Evolutionary conservation across 2,329 filamentous ascomycete species (phyloP).

Genomic region (Colletotrichum lini): DNA sequence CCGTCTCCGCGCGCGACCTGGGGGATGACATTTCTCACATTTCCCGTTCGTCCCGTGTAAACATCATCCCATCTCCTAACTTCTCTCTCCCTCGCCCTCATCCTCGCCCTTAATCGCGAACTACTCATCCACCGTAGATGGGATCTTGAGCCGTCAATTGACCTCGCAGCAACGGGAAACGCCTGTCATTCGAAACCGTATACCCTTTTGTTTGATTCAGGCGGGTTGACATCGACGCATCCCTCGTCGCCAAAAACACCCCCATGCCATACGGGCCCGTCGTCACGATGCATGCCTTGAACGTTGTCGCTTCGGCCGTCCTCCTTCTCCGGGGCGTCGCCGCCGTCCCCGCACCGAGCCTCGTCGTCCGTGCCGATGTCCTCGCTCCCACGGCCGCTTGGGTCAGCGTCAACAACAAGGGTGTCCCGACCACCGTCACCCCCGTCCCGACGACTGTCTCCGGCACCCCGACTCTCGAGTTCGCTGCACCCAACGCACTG

Average conservation of each 20-base stretch:
- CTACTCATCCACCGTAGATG: constrained; percentile 3
- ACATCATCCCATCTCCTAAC: constrained; percentile 21
- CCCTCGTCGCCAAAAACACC: not conserved
- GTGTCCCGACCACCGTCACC: constrained; percentile 64
- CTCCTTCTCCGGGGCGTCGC: constrained; percentile 47
- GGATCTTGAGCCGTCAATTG: constrained; percentile 22
- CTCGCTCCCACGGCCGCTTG: constrained; percentile 60
- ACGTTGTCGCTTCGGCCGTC: constrained; percentile 48
- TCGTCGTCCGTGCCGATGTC: constrained; percentile 43
- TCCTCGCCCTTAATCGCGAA: constrained; percentile 3
- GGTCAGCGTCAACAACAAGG: constrained; percentile 66
- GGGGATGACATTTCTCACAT: constrained; percentile 25
- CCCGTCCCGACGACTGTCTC: constrained; percentile 62
- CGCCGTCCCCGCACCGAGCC: constrained; percentile 49
- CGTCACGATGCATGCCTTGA: constrained; percentile 51
- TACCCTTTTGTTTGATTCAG: constrained; percentile 16
- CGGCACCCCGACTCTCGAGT: constrained; percentile 57
- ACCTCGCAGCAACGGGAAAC: constrained; percentile 9
- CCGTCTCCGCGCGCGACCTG: constrained; percentile 31
- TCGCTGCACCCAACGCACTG: constrained; percentile 61
- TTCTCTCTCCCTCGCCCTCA: not conserved
- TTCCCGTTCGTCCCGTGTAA: constrained; percentile 25
- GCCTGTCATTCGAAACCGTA: constrained; percentile 7
- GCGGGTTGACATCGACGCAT: not conserved
- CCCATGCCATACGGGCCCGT: not conserved